Base-by-base conservation (phyloP, 306 rosid species). In the Fragaria vesca region DNA sequence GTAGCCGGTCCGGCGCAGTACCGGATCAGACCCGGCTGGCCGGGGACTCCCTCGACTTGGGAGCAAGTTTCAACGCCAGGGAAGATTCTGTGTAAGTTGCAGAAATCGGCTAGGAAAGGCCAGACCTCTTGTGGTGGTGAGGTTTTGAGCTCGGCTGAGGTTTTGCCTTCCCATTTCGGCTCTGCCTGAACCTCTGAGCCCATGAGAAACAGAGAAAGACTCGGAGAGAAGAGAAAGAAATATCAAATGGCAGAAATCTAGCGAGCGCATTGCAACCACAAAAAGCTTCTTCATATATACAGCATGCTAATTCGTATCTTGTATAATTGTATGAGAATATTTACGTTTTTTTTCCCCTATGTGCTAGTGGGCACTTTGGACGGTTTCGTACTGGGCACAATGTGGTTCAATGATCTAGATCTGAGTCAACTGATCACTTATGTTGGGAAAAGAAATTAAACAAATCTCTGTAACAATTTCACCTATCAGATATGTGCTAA, bases 21-120 rank as follows among this genome's bases (percentile, higher is more conserved):
- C 16, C 93, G 88, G 38, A 79, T 52, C 48, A 84, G 66, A 4
- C 91, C 93, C 9, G 89, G 90, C 79, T 83, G 82, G 8, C 86
- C 89, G 1, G 74, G 46, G 76, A 71, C 3, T 2, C 89, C 86
- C 3, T 92, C 93, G 0, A 85, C 75, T 13, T 62, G 85, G 80
- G 66, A 57, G 63, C 89, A 88, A 8, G 83, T 87, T 36, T 82
- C 88, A 6, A 89, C 0, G 3, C 1, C 1, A 4, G 89, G 85
- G 47, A 85, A 20, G 82, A 77, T 81, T 32, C 80, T 87, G 62
- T 87, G 84, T 0, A 88, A 0, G 85, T 75, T 87, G 88, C 89
- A 88, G 79, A 88, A 92, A 81, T 90, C 93, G 78, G 82, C 83
- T 4, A 92, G 15, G 10, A 63, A 18, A 1, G 63, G 8, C 93